Percentiles rank a stretch among this genome's conserved stretches.
Evolutionary conservation across 192 early-diverging fungal genomes (phyloP).

Genomic region (Obelidium mucronatum): DNA sequence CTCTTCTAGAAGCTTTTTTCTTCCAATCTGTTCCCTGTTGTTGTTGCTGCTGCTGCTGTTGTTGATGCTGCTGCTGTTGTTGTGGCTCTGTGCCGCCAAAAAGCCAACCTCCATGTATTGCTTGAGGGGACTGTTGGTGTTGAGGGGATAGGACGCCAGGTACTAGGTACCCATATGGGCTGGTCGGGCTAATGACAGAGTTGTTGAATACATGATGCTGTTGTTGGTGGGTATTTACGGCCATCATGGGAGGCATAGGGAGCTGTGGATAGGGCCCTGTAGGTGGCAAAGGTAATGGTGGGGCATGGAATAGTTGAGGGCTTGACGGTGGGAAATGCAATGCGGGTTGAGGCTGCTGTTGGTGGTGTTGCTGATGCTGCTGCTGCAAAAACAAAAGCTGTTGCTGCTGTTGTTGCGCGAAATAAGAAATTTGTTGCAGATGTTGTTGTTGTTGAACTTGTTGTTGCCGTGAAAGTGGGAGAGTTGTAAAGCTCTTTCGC

Average conservation of each 20-base stretch:
- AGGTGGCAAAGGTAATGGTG: not conserved
- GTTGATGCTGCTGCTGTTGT: not conserved
- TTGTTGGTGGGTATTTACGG: not conserved
- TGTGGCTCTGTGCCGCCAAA: not conserved
- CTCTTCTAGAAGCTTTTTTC: not conserved
- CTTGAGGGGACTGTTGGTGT: slow-evolving; percentile 8
- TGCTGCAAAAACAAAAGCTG: not conserved
- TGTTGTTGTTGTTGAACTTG: slow-evolving; percentile 18
- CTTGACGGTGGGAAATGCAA: slow-evolving; percentile 7
- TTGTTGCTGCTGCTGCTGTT: not conserved
- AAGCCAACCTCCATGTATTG: not conserved
- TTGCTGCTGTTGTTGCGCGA: slow-evolving; percentile 11
- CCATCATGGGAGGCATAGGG: not conserved
- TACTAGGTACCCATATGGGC: too few relatives aligned
- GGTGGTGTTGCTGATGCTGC: slow-evolving; percentile 8
- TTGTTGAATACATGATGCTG: too few relatives aligned
- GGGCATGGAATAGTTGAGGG: not conserved
- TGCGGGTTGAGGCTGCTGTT: not conserved
- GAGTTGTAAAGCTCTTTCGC: slow-evolving; percentile 20
- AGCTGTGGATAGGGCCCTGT: not conserved
- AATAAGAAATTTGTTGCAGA: not conserved
- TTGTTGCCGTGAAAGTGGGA: slow-evolving; percentile 1
- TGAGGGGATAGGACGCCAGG: too few relatives aligned
- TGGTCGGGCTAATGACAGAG: too few relatives aligned
- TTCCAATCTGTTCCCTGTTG: not conserved